These are phyloP conservation scores for Yamadazyma friedrichii DNA, from an alignment of 1,139 yeast species.

Conservation along the genomic window DNA sequence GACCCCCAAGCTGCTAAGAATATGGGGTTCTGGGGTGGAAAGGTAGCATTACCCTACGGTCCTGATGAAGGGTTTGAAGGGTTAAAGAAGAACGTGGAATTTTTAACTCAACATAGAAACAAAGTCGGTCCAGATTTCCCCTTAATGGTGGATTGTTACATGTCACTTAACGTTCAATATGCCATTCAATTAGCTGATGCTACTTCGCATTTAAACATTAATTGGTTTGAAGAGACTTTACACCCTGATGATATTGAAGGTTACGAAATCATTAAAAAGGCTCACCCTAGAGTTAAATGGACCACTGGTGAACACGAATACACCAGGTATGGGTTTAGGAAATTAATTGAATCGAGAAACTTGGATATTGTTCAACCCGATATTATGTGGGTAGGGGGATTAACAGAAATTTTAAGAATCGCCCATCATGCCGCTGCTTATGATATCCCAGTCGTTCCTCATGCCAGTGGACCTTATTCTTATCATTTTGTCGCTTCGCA, in stretches of 20 bases:
- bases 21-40: constrained; percentile 52
- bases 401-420: constrained; percentile 45
- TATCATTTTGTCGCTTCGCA: constrained; percentile 50
- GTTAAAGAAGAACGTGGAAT: constrained; percentile 42
- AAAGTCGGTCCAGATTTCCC: constrained; percentile 51
- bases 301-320: constrained; percentile 54
- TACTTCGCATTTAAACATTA: constrained; percentile 42
- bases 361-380: constrained; percentile 50
- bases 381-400: constrained; percentile 54
- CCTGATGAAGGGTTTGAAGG: constrained; percentile 51
- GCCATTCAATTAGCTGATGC: constrained; percentile 45
- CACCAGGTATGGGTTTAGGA: constrained; percentile 49
- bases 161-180: constrained; percentile 47
- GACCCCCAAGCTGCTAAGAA: constrained; percentile 45
- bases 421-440: constrained; percentile 51
- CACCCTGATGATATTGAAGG: constrained; percentile 52
- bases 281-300: constrained; percentile 45
- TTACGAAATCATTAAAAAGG: constrained; percentile 41
- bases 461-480: constrained; percentile 51
- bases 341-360: constrained; percentile 46
- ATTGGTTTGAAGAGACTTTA: constrained; percentile 51
- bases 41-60: constrained; percentile 48
- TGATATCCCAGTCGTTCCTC: constrained; percentile 52
- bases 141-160: constrained; percentile 51
- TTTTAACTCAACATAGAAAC: constrained; percentile 40